A percentile compares a stretch with the other conserved stretches of the same genome.
Evolutionary conservation across 2,329 filamentous ascomycete genomes (phyloP).

Genomic region (Monilinia polystroma): DNA sequence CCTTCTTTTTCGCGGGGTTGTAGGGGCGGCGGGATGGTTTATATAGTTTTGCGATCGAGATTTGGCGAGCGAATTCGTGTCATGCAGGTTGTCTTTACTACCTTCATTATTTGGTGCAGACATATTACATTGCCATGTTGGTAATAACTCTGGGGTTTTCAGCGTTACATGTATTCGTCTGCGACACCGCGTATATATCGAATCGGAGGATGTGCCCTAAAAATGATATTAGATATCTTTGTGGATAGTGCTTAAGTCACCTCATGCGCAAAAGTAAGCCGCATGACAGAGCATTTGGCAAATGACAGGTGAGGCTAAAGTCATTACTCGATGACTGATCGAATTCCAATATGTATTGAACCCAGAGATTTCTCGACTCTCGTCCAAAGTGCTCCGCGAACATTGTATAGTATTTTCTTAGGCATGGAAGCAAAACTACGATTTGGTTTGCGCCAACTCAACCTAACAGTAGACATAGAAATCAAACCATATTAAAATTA

Average conservation of each 20-base stretch:
- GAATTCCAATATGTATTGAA: background rate
- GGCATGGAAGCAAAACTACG: background rate
- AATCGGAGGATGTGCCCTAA: constrained; percentile 35
- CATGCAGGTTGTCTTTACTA: constrained; percentile 28
- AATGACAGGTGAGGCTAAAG: background rate
- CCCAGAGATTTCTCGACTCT: constrained; percentile 19
- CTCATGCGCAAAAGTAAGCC: constrained; percentile 30
- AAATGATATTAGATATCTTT: constrained; percentile 39
- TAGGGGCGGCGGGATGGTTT: constrained; percentile 31
- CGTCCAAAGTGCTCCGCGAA: constrained; percentile 18
- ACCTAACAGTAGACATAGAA: background rate
- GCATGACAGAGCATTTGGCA: constrained; percentile 35
- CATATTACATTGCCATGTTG: constrained; percentile 27
- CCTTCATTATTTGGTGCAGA: constrained; percentile 28
- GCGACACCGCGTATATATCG: constrained; percentile 37
- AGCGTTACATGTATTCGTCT: constrained; percentile 31
- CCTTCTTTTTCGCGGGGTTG: constrained; percentile 26
- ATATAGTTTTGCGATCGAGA: constrained; percentile 30
- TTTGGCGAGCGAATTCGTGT: constrained; percentile 37
- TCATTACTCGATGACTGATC: background rate
- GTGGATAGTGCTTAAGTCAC: constrained; percentile 38
- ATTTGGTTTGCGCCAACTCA: constrained; percentile 16
- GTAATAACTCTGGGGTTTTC: constrained; percentile 29
- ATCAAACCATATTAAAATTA: constrained; percentile 27
- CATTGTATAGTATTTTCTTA: background rate